Evolutionary conservation across 2,329 filamentous ascomycete species (phyloP).

Genomic region (Sordariomycetes sp.): DNA sequence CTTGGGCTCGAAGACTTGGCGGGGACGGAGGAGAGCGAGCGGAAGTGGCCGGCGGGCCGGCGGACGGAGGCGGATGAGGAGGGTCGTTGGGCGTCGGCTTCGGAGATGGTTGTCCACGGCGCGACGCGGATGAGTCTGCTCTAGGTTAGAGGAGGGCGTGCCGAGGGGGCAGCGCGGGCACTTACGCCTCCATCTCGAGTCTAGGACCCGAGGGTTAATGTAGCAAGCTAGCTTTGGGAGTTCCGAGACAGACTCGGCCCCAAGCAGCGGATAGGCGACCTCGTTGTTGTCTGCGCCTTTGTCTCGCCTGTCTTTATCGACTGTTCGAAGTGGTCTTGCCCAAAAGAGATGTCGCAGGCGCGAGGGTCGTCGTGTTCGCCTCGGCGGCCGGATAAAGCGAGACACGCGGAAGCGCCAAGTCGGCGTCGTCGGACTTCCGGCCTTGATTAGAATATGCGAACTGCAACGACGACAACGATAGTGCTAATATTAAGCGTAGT

Average conservation of each 20-base stretch:
- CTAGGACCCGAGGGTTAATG: background rate
- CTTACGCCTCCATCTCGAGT: background rate
- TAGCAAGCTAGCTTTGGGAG: background rate
- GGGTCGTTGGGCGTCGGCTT: background rate
- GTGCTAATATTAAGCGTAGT: background rate
- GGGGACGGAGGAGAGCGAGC: slow-evolving; percentile 43
- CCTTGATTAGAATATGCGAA: background rate
- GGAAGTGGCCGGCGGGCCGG: slow-evolving; percentile 35
- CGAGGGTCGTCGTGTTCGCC: background rate
- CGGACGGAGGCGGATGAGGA: slow-evolving; percentile 16
- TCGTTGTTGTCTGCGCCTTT: background rate
- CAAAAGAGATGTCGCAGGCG: background rate
- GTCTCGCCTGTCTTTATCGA: background rate
- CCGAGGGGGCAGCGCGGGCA: background rate
- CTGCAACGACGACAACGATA: background rate
- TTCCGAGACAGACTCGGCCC: background rate
- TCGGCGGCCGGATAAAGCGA: background rate
- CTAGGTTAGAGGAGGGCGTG: background rate
- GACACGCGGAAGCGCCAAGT: background rate
- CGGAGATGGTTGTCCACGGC: slow-evolving; percentile 1
- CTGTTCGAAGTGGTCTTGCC: background rate
- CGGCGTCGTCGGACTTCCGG: background rate
- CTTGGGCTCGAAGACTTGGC: slow-evolving; percentile 24
- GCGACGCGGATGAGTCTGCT: slow-evolving; percentile 1
- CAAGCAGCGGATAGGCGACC: background rate